Base-by-base conservation (phyloP, 2,329 filamentous ascomycete genomes). In the Aspergillus japonicus region DNA sequence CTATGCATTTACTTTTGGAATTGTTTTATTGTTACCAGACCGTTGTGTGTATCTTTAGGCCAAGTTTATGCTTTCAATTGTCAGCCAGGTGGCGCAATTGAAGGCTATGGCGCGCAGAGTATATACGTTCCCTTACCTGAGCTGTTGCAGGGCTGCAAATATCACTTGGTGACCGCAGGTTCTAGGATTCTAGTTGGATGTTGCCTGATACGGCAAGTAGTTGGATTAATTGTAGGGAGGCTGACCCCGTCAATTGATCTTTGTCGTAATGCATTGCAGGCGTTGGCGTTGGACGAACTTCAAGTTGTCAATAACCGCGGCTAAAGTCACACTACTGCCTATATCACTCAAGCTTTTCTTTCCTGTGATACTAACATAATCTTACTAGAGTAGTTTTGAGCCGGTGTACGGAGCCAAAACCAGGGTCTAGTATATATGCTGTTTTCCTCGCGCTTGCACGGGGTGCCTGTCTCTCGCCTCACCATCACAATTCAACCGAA, bases 71-170 rank as follows among this genome's bases (percentile, higher is more conserved):
- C 50, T 21, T 44, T 16, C 39, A 4, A 6, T n/a, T 44, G 5
- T 19, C 39, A 6, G 16, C 14, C 16, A 3, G 16, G 16, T n/a
- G 14, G 16, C 5, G 14, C 14, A 16, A 19, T 44, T 4, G 39
- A 14, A 44, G 16, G 39, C 39, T 16, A 39, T 21, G n/a, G 23
- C 19, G 19, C 16, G n/a, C n/a, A 44, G 19, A 51, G 57, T 50
- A 59, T 49, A 59, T 54, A 47, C 50, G 26, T 47, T 33, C 23
- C 7, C 24, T 57, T 23, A 4, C 39, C 42, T 23, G 42, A n/a
- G 42, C 31, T 8, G 26, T 33, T 49, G 39, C 56, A 49, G 47
- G 49, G 19, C 51, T 57, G 50, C 50, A 61, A 61, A 58, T 61
- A 57, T 49, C 39, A 48, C n/a, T 44, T 47, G 19, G 23, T 42